phyloP scores from a whole-genome alignment of 306 rosid genomes.

The Citrullus colocynthis region DNA sequence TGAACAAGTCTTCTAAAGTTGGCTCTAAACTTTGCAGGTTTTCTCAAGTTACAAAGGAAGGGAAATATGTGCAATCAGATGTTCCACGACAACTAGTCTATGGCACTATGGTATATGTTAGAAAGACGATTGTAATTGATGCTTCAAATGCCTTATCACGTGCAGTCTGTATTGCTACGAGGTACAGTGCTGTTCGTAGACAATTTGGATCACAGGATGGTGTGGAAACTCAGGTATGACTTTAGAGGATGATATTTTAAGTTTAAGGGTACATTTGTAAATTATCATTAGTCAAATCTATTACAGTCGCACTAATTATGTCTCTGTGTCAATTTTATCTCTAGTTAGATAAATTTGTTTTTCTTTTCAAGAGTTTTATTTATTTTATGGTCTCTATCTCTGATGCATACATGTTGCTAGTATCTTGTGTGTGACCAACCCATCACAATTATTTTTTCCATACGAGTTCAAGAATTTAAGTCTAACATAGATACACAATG shows the following conservation, averaged over 20 bases:
- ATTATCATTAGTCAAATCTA: too few species aligned
- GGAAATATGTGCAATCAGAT: conserved; percentile 65
- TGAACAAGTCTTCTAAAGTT: conserved; percentile 8
- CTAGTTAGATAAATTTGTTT: too few species aligned
- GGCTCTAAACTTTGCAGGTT: conserved; percentile 42
- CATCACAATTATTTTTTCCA: not conserved
- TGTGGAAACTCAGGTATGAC: conserved; percentile 66
- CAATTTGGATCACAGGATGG: conserved; percentile 75
- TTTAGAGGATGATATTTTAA: not conserved
- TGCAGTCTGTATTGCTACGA: conserved; percentile 94
- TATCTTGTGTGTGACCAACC: not conserved
- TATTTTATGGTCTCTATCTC: too few species aligned
- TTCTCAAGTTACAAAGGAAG: conserved; percentile 86
- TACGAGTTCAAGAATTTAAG: not conserved
- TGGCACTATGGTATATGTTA: conserved; percentile 88
- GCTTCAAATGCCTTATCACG: conserved; percentile 85
- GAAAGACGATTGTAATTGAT: conserved; percentile 74
- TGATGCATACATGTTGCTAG: not conserved
- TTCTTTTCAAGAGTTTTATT: too few species aligned
- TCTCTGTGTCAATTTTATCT: too few species aligned
- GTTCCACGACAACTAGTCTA: conserved; percentile 85
- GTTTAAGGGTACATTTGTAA: too few species aligned
- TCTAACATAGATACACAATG: not conserved
- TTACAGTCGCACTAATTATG: too few species aligned
- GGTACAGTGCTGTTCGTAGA: conserved; percentile 94